Conservation (phyloP, 2,329 filamentous ascomycete genomes). For the Fusarium circinatum region DNA sequence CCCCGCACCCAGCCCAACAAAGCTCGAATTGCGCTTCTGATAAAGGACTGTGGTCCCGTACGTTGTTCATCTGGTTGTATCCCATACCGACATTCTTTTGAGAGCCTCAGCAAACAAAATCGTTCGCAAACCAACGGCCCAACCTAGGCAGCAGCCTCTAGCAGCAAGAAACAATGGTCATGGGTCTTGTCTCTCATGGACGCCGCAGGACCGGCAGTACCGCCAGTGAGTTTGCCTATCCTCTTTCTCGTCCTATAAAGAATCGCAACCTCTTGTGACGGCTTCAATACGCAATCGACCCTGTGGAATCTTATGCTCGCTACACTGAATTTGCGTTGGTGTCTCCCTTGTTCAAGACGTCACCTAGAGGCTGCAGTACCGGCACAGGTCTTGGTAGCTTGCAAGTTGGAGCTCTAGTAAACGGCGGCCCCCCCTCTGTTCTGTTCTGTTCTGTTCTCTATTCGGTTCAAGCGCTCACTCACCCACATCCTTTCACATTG, state of each 20-base stretch:
- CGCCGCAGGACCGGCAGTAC: constrained; percentile 47
- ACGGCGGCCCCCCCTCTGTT: constrained; percentile 11
- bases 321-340: constrained; percentile 1
- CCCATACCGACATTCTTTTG: not conserved
- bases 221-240: constrained; percentile 37
- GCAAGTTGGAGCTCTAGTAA: constrained; percentile 24
- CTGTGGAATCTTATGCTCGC: not conserved
- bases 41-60: constrained; percentile 1
- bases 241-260: constrained; percentile 9
- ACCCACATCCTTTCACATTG: constrained; percentile 29
- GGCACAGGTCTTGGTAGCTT: constrained; percentile 7
- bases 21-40: constrained; percentile 9
- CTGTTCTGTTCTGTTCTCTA: constrained; percentile 5
- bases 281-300: constrained; percentile 3
- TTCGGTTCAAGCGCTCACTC: constrained; percentile 36
- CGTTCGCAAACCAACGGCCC: not conserved
- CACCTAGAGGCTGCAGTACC: constrained; percentile 6
- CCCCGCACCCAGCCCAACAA: constrained; percentile 27
- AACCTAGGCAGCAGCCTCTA: constrained; percentile 21
- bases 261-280: not conserved
- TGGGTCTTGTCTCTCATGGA: constrained; percentile 47
- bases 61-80: not conserved
- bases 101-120: not conserved
- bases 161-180: constrained; percentile 42
- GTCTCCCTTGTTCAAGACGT: constrained; percentile 15